Conservation (phyloP, 352 stramenopile genomes). For the Phytopythium chamaehyphon region DNA sequence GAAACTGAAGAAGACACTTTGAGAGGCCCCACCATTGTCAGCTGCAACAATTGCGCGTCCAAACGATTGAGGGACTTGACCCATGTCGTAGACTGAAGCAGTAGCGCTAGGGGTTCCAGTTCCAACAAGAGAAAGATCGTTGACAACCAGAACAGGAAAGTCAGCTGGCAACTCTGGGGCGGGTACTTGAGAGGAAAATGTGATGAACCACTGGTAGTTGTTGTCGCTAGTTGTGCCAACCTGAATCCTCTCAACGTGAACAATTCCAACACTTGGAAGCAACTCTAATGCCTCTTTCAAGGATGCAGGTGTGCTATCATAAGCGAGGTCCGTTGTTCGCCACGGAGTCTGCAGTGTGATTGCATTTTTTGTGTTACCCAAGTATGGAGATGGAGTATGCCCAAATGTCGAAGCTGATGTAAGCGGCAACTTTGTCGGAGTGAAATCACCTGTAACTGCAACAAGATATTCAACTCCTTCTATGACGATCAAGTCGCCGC, state of each 20-base stretch:
- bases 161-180: conserved; percentile 5
- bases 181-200: conserved; percentile 74
- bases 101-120: conserved; percentile 21
- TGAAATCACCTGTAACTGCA: conserved; percentile 64
- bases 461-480: conserved; percentile 77
- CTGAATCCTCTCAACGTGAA: conserved; percentile 86
- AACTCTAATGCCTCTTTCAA: conserved; percentile 84
- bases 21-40: neutral
- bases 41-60: conserved; percentile 22
- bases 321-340: conserved; percentile 50
- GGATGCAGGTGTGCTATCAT: conserved; percentile 47
- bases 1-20: conserved; percentile 20
- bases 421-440: conserved; percentile 56
- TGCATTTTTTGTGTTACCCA: conserved; percentile 37
- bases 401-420: conserved; percentile 24
- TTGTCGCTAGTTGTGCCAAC: conserved; percentile 36
- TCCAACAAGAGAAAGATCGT: conserved; percentile 41
- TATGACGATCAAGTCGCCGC: conserved; percentile 81
- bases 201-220: conserved; percentile 88
- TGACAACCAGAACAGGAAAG: conserved; percentile 46
- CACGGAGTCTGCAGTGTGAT: conserved; percentile 45
- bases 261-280: conserved; percentile 84
- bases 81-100: conserved; percentile 15
- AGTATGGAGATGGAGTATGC: conserved; percentile 23
- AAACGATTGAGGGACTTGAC: conserved; percentile 36